phyloP scores from a whole-genome alignment of 139 green algal genomes.

The Tetraselmis striata region DNA sequence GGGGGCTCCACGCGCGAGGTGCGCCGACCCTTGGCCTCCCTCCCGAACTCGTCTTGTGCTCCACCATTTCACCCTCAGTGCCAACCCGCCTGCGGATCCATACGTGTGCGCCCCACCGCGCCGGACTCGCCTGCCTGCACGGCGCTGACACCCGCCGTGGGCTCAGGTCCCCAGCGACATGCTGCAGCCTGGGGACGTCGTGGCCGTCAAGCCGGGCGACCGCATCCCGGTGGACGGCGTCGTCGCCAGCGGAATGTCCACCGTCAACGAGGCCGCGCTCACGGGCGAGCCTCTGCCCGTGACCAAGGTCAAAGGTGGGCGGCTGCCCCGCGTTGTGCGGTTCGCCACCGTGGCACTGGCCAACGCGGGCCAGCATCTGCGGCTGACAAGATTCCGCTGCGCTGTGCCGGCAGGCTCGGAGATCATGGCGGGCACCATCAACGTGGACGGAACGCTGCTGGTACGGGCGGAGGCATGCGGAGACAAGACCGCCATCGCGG shows the following conservation, averaged over 20 bases:
- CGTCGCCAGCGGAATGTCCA: conserved; percentile 54
- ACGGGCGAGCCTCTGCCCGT: conserved; percentile 80
- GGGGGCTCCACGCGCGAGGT: conserved; percentile 15
- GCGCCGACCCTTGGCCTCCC: too few relatives aligned
- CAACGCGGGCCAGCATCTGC: neutral
- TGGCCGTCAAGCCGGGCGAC: conserved; percentile 77
- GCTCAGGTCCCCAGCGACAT: conserved; percentile 58
- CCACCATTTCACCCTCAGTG: too few relatives aligned
- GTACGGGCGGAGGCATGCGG: conserved; percentile 59
- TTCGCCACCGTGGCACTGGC: neutral
- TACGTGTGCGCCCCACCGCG: too few relatives aligned
- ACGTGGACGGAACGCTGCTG: conserved; percentile 67
- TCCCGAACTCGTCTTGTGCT: too few relatives aligned
- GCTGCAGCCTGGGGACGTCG: conserved; percentile 54
- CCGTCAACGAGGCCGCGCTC: conserved; percentile 71
- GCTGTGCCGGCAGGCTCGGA: neutral
- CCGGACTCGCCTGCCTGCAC: too few relatives aligned
- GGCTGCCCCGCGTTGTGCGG: too few relatives aligned
- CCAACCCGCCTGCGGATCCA: too few relatives aligned
- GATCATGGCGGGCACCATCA: conserved; percentile 68
- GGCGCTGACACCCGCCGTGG: too few relatives aligned
- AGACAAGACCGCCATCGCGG: conserved; percentile 71
- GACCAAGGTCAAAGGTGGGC: conserved; percentile 45
- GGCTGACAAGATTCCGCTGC: too few relatives aligned
- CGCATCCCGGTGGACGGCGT: conserved; percentile 74